Conservation (phyloP, 2,329 filamentous ascomycete genomes). For the Calonectria naviculata region DNA sequence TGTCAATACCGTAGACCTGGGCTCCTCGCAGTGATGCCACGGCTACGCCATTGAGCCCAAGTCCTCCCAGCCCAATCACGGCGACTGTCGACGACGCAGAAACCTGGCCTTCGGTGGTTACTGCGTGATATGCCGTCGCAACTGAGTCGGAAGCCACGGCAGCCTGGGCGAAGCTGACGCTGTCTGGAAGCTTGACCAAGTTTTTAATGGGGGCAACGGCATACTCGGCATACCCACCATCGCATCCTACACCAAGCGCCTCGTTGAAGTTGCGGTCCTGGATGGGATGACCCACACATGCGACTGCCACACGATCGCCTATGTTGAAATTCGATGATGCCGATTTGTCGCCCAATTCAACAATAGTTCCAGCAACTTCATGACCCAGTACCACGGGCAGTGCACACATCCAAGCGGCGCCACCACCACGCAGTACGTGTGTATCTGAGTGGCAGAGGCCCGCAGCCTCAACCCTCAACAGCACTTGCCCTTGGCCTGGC, state of each 20-base stretch:
- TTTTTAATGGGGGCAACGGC: neutral
- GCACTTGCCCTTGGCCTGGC: neutral
- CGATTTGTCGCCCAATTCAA: neutral
- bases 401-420: neutral
- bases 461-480: neutral
- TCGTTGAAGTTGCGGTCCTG: neutral
- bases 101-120: neutral
- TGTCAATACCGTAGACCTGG: neutral
- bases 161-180: neutral
- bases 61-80: neutral
- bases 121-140: neutral
- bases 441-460: neutral
- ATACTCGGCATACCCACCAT: neutral
- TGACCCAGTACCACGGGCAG: neutral
- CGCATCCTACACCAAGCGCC: neutral
- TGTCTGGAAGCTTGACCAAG: neutral
- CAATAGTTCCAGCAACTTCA: neutral
- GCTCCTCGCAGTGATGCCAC: neutral
- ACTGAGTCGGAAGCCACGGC: neutral
- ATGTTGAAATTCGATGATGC: neutral
- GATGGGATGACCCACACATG: neutral
- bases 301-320: neutral
- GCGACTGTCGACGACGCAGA: neutral
- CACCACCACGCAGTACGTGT: neutral
- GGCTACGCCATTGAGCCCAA: neutral